phyloP scores from a whole-genome alignment of 352 stramenopile species.

The Pythium oligandrum region DNA sequence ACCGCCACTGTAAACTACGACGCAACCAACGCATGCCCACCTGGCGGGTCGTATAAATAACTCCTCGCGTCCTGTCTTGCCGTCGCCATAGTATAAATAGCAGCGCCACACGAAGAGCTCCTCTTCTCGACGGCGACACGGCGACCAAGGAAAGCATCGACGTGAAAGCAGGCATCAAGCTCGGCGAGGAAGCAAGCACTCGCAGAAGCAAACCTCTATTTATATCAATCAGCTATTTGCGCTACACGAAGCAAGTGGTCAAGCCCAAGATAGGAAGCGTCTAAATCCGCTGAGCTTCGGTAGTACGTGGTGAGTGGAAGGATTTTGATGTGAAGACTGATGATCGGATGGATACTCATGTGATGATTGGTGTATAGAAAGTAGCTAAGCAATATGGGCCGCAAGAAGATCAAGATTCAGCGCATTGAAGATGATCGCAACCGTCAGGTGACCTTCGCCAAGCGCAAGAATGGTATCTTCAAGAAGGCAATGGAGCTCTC shows the following conservation, averaged over 20 bases:
- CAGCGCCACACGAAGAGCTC: no score
- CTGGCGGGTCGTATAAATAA: no score
- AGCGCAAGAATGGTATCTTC: conserved; percentile 43
- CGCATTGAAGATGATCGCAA: conserved; percentile 84
- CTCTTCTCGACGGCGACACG: no score
- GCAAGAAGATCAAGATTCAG: conserved; percentile 89
- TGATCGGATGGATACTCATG: not conserved
- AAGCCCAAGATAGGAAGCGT: not conserved
- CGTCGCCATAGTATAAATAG: no score
- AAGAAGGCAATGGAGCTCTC: conserved; percentile 1
- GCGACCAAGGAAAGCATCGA: no score
- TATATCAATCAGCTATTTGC: conserved; percentile 19
- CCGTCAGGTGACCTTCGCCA: conserved; percentile 78
- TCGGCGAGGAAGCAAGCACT: no score
- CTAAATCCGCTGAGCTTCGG: not conserved
- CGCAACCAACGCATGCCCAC: no score
- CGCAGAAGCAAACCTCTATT: conserved; percentile 4
- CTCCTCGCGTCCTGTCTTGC: no score
- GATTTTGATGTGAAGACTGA: not conserved
- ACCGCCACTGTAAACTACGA: no score
- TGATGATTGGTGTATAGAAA: not conserved
- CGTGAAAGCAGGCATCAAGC: no score
- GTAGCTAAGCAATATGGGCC: conserved; percentile 42
- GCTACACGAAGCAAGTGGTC: not conserved
- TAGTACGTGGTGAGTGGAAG: no score